Percentiles rank a stretch among this genome's conserved stretches.
Evolutionary conservation across 2,329 filamentous ascomycete species (phyloP).

Genomic region (Neopestalotiopsis sp.): DNA sequence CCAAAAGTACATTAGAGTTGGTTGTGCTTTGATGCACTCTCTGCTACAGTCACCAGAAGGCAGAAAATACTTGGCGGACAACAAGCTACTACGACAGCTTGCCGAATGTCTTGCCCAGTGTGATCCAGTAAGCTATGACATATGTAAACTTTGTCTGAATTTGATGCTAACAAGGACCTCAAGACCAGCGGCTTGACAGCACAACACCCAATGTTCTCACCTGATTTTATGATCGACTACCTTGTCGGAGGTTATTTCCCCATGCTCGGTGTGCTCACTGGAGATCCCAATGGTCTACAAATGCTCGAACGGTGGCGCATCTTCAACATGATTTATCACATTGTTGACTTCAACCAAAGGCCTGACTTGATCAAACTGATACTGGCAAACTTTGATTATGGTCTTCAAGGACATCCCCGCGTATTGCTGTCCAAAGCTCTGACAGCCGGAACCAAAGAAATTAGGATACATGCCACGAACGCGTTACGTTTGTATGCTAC

Average conservation of each 20-base stretch:
- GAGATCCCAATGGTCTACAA: slow-evolving; percentile 79
- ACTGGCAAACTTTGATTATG: slow-evolving; percentile 91
- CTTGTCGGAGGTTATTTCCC: slow-evolving; percentile 93
- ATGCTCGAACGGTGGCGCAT: slow-evolving; percentile 97
- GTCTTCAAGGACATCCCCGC: slow-evolving; percentile 83
- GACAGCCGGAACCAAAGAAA: slow-evolving; percentile 88
- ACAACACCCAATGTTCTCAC: slow-evolving; percentile 86
- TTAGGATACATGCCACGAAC: slow-evolving; percentile 88
- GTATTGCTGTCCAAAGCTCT: slow-evolving; percentile 93
- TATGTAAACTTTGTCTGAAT: not conserved
- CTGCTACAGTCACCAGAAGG: slow-evolving; percentile 87
- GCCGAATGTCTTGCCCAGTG: slow-evolving; percentile 96
- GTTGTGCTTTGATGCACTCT: slow-evolving; percentile 86
- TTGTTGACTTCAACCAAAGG: slow-evolving; percentile 87
- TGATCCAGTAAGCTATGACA: slow-evolving; percentile 70
- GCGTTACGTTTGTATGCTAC: slow-evolving; percentile 86
- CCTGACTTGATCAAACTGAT: slow-evolving; percentile 90
- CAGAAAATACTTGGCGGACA: slow-evolving; percentile 82
- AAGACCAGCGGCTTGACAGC: slow-evolving; percentile 77
- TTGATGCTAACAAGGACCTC: slow-evolving; percentile 2
- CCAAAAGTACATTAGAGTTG: slow-evolving; percentile 90
- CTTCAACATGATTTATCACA: slow-evolving; percentile 99
- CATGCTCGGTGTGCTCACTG: slow-evolving; percentile 86
- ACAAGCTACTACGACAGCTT: slow-evolving; percentile 91
- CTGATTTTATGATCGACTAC: slow-evolving; percentile 81